Evolutionary conservation across 768 basidiomycete genomes (phyloP).

Genomic region (Ephemerocybe angulata): DNA sequence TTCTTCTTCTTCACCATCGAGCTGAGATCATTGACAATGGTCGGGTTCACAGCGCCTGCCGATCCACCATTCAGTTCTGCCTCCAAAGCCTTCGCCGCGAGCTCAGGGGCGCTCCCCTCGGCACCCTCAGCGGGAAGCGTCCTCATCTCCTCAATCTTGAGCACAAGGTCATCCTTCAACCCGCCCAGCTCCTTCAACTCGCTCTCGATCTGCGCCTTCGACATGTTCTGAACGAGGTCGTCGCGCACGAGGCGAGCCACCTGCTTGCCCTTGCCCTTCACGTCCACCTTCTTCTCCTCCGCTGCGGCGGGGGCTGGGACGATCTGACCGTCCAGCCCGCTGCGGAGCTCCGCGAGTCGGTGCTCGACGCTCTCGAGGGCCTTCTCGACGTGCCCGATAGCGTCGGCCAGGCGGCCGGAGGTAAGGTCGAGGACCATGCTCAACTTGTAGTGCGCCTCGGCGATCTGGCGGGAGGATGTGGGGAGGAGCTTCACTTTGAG

Average conservation of each 20-base stretch:
- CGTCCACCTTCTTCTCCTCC: constrained; percentile 35
- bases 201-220: constrained; percentile 64
- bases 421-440: constrained; percentile 92
- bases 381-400: constrained; percentile 76
- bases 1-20: constrained; percentile 89
- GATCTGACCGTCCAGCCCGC: constrained; percentile 38
- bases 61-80: constrained; percentile 54
- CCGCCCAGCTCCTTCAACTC: constrained; percentile 79
- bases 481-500: constrained; percentile 76
- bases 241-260: constrained; percentile 41
- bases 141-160: constrained; percentile 93
- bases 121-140: constrained; percentile 63
- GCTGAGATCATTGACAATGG: constrained; percentile 76
- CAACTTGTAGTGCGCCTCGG: constrained; percentile 91
- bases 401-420: constrained; percentile 75
- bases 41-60: constrained; percentile 30
- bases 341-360: constrained; percentile 59
- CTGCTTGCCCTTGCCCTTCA: constrained; percentile 73
- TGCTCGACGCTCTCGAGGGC: constrained; percentile 76
- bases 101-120: constrained; percentile 57
- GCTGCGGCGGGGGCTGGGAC: constrained; percentile 22
- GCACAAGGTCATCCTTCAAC: constrained; percentile 74
- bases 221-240: constrained; percentile 63
- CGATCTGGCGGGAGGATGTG: constrained; percentile 86
- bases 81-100: constrained; percentile 70